These are phyloP conservation scores for Penicillium alfredii DNA, from an alignment of 495 filamentous ascomycete genomes.

Conservation along the genomic window DNA sequence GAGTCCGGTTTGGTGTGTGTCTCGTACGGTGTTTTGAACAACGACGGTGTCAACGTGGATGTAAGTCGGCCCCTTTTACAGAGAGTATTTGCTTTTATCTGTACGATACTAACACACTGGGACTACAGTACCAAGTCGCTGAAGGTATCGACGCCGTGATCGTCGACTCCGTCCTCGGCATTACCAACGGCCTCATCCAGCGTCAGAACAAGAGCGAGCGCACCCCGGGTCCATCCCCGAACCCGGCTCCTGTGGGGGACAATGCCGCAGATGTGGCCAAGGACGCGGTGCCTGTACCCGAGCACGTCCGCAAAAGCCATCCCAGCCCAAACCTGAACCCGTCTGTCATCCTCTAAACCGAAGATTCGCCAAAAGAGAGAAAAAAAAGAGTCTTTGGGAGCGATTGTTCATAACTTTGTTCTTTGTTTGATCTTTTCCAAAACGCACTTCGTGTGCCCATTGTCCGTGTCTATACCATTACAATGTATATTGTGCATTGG, in stretches of 20 bases:
- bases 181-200: constrained; percentile 63
- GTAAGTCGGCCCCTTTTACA: constrained; percentile 41
- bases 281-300: constrained; percentile 29
- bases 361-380: too few relatives aligned
- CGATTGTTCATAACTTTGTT: too few relatives aligned
- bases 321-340: constrained; percentile 3
- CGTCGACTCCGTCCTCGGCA: constrained; percentile 84
- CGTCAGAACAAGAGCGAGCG: constrained; percentile 27
- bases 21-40: constrained; percentile 87
- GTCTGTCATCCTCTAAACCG: constrained; percentile 1
- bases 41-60: constrained; percentile 76
- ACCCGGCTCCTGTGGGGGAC: constrained; percentile 15
- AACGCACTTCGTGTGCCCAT: too few relatives aligned
- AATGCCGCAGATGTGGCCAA: constrained; percentile 11
- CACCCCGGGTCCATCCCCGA: constrained; percentile 24
- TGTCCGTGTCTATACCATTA: too few relatives aligned
- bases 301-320: constrained; percentile 19
- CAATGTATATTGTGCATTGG: too few relatives aligned
- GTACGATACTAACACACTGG: constrained; percentile 19
- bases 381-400: too few relatives aligned
- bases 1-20: constrained; percentile 91
- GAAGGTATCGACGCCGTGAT: constrained; percentile 97
- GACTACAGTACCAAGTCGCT: constrained; percentile 75
- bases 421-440: too few relatives aligned
- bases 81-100: neutral